Evolutionary conservation across 768 basidiomycete genomes (phyloP).

Genomic region (Boletellus ananiceps): DNA sequence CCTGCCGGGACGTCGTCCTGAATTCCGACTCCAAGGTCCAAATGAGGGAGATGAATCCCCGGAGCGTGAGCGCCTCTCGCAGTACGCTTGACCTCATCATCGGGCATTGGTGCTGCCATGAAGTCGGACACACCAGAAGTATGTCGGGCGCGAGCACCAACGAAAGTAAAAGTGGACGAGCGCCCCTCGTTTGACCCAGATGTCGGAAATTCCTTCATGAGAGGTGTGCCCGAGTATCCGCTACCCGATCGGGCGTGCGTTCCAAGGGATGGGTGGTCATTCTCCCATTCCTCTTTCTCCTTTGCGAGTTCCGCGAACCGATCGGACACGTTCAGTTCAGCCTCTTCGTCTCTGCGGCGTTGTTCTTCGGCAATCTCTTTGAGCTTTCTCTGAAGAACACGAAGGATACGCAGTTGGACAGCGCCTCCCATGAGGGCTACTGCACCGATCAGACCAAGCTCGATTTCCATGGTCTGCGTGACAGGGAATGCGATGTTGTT

Average conservation of each 20-base stretch:
- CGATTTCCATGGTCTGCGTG: constrained; percentile 88
- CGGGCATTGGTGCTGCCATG: constrained; percentile 54
- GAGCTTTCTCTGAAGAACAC: constrained; percentile 73
- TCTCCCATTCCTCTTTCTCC: constrained; percentile 86
- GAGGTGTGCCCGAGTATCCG: constrained; percentile 54
- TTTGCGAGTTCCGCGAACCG: constrained; percentile 57
- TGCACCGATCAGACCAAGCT: constrained; percentile 83
- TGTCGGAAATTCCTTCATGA: constrained; percentile 61
- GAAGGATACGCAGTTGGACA: constrained; percentile 84
- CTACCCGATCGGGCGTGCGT: constrained; percentile 64
- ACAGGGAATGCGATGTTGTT: constrained; percentile 76
- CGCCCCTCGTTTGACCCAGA: constrained; percentile 43
- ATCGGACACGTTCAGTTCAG: constrained; percentile 69
- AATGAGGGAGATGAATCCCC: constrained; percentile 53
- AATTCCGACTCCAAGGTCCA: constrained; percentile 74
- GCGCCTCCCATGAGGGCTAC: constrained; percentile 83
- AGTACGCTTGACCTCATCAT: constrained; percentile 57
- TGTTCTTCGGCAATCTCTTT: constrained; percentile 76
- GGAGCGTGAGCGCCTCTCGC: constrained; percentile 47
- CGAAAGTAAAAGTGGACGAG: constrained; percentile 46
- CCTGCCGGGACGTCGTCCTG: constrained; percentile 69
- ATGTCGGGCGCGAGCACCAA: constrained; percentile 52
- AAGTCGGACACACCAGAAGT: constrained; percentile 73
- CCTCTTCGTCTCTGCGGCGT: constrained; percentile 65
- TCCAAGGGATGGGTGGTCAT: constrained; percentile 63